Evolutionary conservation across 2,329 filamentous ascomycete genomes (phyloP).

Genomic region (Aspergillus melleus): DNA sequence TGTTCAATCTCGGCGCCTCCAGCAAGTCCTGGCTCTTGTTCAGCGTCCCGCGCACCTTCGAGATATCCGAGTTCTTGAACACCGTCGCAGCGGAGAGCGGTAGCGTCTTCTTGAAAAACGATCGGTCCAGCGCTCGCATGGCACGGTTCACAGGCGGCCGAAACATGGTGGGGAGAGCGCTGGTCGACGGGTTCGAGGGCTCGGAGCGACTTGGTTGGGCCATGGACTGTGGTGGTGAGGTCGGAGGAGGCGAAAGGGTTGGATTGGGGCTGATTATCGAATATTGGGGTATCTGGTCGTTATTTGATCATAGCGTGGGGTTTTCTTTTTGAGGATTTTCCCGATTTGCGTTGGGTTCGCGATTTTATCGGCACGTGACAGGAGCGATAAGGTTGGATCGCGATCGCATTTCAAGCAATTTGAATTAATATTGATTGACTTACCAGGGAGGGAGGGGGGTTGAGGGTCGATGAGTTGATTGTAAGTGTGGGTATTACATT

Average conservation of each 20-base stretch:
- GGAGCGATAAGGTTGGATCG: conserved; percentile 9
- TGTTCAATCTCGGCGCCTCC: conserved; percentile 61
- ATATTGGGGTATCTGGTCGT: neutral
- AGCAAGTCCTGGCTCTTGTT: conserved; percentile 67
- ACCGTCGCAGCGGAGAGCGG: conserved; percentile 77
- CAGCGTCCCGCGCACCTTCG: conserved; percentile 67
- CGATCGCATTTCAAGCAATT: neutral
- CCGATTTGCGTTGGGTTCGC: neutral
- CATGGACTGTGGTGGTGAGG: conserved; percentile 9
- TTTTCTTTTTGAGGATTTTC: conserved; percentile 1
- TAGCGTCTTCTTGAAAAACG: conserved; percentile 76
- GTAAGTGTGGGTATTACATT: neutral
- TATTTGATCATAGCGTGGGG: neutral
- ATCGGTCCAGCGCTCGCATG: conserved; percentile 76
- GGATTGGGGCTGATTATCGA: neutral
- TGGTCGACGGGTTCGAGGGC: conserved; percentile 18
- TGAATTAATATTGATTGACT: neutral
- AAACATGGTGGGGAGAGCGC: conserved; percentile 57
- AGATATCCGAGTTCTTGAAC: conserved; percentile 72
- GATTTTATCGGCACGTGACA: conserved; percentile 14
- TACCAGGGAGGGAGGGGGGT: too few species aligned
- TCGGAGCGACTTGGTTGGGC: conserved; percentile 12
- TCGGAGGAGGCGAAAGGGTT: neutral
- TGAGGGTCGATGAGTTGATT: neutral
- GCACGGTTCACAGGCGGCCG: conserved; percentile 78